Evolutionary conservation across 345 rosid genomes (phyloP), one percentile per base, ranked within the genome.

Genomic region (Alliaria petiolata): DNA sequence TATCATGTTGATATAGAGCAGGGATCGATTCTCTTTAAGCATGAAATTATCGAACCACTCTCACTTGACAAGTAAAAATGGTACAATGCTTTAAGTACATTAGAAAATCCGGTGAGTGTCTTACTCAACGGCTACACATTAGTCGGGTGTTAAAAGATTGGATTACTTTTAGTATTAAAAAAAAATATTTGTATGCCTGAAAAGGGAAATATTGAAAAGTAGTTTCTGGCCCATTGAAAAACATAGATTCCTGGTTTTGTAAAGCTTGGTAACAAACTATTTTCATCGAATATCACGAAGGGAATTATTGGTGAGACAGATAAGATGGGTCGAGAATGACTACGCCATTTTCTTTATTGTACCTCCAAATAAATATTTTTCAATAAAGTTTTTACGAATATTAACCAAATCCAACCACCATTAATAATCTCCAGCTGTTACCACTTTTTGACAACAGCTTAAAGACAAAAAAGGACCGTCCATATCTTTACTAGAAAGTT

Each of bases 221-320:
- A 43, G 67, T 59, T 60, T 72, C 15, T 72, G 43, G 65, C 65
- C 77, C 77, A 72, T 64, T 35, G 77, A 63, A 64, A 62, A 52
- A 62, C 44, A 45, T 33, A 71, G 76, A 52, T 62, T 52, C 76
- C 76, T 72, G 55, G 63, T 53, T 63, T 72, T 43, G 46, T 57
- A 56, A 57, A 44, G 38, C 53, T 43, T 62, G 19, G 13, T n/a
- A 63, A n/a, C 62, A 31, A 63, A 71, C 55, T 52, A 62, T 52
- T 42, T 61, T 62, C 60, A 50, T 52, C 25, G 45, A 20, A 62
- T 15, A 14, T 40, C 25, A 50, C 40, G 40, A 30, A 38, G 14
- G 1, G 56, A 63, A 64, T 64, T 45, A 64, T 72, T 72, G 70
- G 70, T 72, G 64, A 44, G 70, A 72, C 70, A 72, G 76, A 71